Conservation (phyloP, 2,329 filamentous ascomycete genomes). For the Penicillium sp. region DNA sequence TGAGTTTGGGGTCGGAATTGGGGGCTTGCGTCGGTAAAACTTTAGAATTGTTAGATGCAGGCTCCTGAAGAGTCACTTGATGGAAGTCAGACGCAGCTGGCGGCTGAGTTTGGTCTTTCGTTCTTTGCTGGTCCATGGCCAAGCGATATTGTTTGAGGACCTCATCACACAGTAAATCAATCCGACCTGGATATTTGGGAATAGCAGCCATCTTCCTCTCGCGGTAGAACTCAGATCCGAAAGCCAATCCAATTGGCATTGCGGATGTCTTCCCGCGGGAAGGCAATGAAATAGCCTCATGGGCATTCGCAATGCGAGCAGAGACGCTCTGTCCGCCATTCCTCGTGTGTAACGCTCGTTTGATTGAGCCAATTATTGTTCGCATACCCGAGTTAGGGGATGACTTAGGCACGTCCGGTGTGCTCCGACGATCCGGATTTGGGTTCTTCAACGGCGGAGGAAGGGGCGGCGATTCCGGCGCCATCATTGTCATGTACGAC, state of each 20-base stretch:
- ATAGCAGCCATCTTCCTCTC: conserved; percentile 37
- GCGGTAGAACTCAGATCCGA: conserved; percentile 45
- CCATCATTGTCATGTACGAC: conserved; percentile 69
- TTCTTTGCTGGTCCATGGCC: conserved; percentile 52
- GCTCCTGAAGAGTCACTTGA: conserved; percentile 5
- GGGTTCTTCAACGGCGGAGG: conserved; percentile 28
- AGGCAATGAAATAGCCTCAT: conserved; percentile 28
- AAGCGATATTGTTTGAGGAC: conserved; percentile 76
- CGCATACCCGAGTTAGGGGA: conserved; percentile 66
- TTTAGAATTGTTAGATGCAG: background rate
- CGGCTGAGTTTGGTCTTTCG: conserved; percentile 4
- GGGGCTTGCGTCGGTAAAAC: conserved; percentile 7
- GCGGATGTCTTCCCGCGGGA: conserved; percentile 41
- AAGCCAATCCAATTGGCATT: conserved; percentile 46
- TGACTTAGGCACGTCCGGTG: conserved; percentile 29
- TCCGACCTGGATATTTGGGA: conserved; percentile 57
- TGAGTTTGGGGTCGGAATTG: conserved; percentile 35
- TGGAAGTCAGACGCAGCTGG: conserved; percentile 6
- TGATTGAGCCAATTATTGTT: conserved; percentile 80
- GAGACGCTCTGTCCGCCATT: conserved; percentile 36
- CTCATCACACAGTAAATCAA: conserved; percentile 78
- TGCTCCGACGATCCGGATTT: conserved; percentile 31
- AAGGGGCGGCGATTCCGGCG: conserved; percentile 49
- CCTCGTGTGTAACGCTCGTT: conserved; percentile 70
- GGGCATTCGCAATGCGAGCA: conserved; percentile 37